A percentile compares a stretch with the other conserved stretches of the same genome.
phyloP scores from a whole-genome alignment of 805 yeast genomes.

The Spathaspora hagerdaliae region DNA sequence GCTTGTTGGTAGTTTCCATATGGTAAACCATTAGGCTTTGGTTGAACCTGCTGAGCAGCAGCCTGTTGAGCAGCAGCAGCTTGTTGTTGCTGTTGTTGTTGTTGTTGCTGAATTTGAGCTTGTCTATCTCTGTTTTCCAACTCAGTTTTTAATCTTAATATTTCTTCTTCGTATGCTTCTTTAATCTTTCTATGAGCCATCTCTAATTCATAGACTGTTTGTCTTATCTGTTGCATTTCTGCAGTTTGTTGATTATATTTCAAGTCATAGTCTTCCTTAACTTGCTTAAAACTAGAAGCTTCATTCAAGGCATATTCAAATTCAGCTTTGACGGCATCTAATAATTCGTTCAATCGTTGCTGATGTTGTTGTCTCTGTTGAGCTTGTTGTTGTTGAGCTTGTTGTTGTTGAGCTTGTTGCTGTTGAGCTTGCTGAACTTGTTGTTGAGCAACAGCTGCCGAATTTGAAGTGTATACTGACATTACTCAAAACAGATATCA shows the following conservation, averaged over 20 bases:
- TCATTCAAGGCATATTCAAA: conserved; percentile 81
- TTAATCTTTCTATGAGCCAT: conserved; percentile 92
- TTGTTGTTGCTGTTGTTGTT: conserved; percentile 19
- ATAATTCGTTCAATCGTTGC: conserved; percentile 64
- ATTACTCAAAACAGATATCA: conserved; percentile 7
- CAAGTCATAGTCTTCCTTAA: conserved; percentile 88
- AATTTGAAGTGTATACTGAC: conserved; percentile 34
- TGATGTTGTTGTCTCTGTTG: conserved; percentile 40
- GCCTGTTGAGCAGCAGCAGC: conserved; percentile 5
- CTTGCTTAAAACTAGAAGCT: conserved; percentile 80
- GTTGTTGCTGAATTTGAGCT: conserved; percentile 39
- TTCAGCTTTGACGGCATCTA: conserved; percentile 90
- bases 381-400: conserved; percentile 4
- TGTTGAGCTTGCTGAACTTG: conserved; percentile 15
- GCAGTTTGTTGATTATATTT: conserved; percentile 88
- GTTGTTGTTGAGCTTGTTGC: conserved; percentile 4
- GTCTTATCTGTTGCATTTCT: conserved; percentile 91
- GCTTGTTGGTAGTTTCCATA: conserved; percentile 10
- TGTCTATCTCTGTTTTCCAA: conserved; percentile 76
- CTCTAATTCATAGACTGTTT: conserved; percentile 90
- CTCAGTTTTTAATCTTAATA: conserved; percentile 78
- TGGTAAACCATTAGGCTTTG: conserved; percentile 11
- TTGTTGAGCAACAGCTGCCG: conserved; percentile 21
- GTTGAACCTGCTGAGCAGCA: conserved; percentile 10
- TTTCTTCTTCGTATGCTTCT: conserved; percentile 94